Conservation (phyloP, 768 basidiomycete genomes). For the Kwoniella sp. region DNA sequence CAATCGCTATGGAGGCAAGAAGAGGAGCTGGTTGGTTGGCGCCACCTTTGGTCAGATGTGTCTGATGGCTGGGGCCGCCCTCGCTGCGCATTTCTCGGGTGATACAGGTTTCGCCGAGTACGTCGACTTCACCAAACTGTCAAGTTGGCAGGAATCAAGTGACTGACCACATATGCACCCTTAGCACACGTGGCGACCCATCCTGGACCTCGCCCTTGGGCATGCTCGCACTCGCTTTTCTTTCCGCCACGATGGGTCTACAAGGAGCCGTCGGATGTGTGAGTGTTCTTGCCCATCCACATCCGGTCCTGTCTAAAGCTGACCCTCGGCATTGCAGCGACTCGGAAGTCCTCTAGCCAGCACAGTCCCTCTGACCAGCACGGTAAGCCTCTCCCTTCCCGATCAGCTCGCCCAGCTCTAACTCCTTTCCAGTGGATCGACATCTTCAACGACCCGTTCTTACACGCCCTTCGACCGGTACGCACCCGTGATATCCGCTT, state of each 20-base stretch:
- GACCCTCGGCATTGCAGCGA: slow-evolving; percentile 12
- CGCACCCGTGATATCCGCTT: slow-evolving; percentile 66
- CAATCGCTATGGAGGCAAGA: slow-evolving; percentile 68
- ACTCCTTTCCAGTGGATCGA: slow-evolving; percentile 66
- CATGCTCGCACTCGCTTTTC: slow-evolving; percentile 69
- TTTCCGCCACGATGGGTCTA: slow-evolving; percentile 73
- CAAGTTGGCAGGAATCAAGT: slow-evolving; percentile 10
- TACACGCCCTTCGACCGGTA: slow-evolving; percentile 58
- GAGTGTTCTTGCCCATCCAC: too few species aligned
- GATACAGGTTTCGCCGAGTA: slow-evolving; percentile 49
- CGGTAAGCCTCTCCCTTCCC: slow-evolving; percentile 4
- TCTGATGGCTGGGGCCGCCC: slow-evolving; percentile 68
- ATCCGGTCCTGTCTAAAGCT: not conserved
- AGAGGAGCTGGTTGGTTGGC: slow-evolving; percentile 66
- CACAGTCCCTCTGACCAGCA: slow-evolving; percentile 58
- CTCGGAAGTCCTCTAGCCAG: slow-evolving; percentile 33
- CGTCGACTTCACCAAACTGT: too few species aligned
- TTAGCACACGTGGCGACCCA: slow-evolving; percentile 26
- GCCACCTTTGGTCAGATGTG: slow-evolving; percentile 71
- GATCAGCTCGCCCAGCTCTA: not conserved
- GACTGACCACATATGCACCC: too few species aligned
- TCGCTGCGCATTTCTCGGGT: slow-evolving; percentile 67
- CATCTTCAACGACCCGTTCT: slow-evolving; percentile 71
- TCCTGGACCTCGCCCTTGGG: slow-evolving; percentile 63
- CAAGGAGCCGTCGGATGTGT: slow-evolving; percentile 52